Conservation (phyloP, 352 stramenopile species). For the Globisporangium barbulae region DNA sequence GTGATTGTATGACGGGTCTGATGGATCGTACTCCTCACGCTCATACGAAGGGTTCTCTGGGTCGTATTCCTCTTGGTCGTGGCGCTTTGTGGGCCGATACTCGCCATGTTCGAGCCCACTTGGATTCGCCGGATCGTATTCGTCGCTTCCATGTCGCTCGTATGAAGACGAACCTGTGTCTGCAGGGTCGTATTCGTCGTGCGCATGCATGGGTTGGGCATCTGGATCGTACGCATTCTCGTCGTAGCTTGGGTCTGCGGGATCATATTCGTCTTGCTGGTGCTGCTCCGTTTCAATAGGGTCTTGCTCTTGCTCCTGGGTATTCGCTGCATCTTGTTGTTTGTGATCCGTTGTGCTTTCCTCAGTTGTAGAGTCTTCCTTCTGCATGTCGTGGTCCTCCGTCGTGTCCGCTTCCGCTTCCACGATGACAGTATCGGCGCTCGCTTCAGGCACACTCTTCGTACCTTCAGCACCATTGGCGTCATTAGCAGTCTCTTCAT, state of each 20-base stretch:
- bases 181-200: slow-evolving; percentile 32
- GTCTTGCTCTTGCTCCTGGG: background rate
- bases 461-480: background rate
- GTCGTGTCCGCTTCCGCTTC: background rate
- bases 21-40: slow-evolving; percentile 7
- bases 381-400: background rate
- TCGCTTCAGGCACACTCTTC: background rate
- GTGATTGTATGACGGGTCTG: slow-evolving; percentile 7
- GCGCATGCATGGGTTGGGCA: slow-evolving; percentile 16
- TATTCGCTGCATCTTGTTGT: background rate
- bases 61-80: slow-evolving; percentile 37
- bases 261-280: slow-evolving; percentile 26
- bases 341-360: background rate
- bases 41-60: slow-evolving; percentile 33
- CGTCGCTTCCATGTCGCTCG: slow-evolving; percentile 13
- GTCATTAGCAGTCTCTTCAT: background rate
- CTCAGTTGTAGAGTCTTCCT: background rate
- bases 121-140: slow-evolving; percentile 28
- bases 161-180: slow-evolving; percentile 3
- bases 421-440: background rate
- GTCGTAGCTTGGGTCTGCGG: slow-evolving; percentile 14
- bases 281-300: background rate
- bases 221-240: slow-evolving; percentile 25
- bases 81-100: slow-evolving; percentile 16
- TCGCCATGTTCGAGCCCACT: slow-evolving; percentile 4